These are phyloP conservation scores for Cutaneotrichosporon sp. DNA, from an alignment of 1,284 basidiomycete species.

Conservation along the genomic window DNA sequence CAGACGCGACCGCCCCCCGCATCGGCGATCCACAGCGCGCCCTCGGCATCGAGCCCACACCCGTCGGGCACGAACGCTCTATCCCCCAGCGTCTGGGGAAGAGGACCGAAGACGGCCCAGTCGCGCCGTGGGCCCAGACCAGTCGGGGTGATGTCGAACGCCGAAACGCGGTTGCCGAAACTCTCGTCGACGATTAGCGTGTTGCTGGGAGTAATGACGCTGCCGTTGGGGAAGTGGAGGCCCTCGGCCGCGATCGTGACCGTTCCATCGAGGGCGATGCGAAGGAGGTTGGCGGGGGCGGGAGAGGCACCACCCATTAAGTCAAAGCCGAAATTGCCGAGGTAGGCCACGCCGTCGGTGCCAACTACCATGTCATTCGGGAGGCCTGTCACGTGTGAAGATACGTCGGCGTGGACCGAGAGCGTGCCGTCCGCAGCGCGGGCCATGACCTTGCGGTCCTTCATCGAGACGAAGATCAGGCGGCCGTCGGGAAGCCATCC, in stretches of 20 bases:
- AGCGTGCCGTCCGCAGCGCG: slow-evolving; percentile 5
- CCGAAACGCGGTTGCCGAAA: slow-evolving; percentile 13
- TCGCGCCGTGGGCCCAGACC: slow-evolving; percentile 15
- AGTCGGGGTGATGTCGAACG: slow-evolving; percentile 9
- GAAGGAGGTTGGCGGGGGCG: slow-evolving; percentile 3
- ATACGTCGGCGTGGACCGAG: not conserved
- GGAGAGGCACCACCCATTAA: slow-evolving; percentile 7
- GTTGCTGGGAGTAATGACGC: slow-evolving; percentile 6
- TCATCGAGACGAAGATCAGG: slow-evolving; percentile 12
- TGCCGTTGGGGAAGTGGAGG: slow-evolving; percentile 17
- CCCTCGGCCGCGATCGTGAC: slow-evolving; percentile 2
- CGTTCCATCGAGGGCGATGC: slow-evolving; percentile 12
- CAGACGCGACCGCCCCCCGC: slow-evolving; percentile 9
- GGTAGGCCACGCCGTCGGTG: slow-evolving; percentile 6
- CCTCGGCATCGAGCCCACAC: slow-evolving; percentile 15
- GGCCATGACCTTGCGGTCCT: slow-evolving; percentile 13
- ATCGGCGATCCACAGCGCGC: slow-evolving; percentile 15
- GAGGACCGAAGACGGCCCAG: slow-evolving; percentile 13
- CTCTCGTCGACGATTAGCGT: slow-evolving; percentile 17
- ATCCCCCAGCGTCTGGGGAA: not conserved
- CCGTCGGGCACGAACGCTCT: slow-evolving; percentile 5
- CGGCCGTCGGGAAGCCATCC: slow-evolving; percentile 15
- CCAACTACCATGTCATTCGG: slow-evolving; percentile 20
- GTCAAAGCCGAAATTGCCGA: slow-evolving; percentile 19
- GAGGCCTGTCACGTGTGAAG: not conserved